Percentiles rank a stretch among this genome's conserved stretches.
These are phyloP conservation scores for Spatholobus suberectus DNA, from an alignment of 306 rosid species.

Conservation along the genomic window DNA sequence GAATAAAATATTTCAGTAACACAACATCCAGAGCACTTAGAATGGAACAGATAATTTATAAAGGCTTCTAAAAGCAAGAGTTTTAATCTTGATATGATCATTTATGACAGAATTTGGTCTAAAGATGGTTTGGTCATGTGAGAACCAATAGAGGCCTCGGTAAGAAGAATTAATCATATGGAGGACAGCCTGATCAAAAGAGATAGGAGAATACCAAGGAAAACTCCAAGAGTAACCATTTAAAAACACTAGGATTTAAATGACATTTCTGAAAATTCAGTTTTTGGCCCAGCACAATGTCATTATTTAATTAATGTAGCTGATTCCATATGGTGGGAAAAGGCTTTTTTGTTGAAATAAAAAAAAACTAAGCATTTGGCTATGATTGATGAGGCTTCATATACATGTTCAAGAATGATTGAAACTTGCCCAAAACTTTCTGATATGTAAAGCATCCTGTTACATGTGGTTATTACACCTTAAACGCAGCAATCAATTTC, in stretches of 20 bases:
- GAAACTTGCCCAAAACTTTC: constrained; percentile 16
- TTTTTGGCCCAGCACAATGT: not conserved
- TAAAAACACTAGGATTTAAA: not conserved
- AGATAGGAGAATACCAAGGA: not conserved
- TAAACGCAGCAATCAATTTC: constrained; percentile 28
- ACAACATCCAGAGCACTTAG: constrained; percentile 10
- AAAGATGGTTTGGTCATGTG: constrained; percentile 18
- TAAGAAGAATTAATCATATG: constrained; percentile 16
- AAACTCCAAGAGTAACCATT: not conserved
- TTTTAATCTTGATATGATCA: constrained; percentile 27
- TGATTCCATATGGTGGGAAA: not conserved
- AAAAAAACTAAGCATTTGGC: constrained; percentile 28
- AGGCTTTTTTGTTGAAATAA: constrained; percentile 1
- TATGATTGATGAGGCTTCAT: constrained; percentile 15
- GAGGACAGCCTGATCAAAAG: not conserved
- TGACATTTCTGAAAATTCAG: not conserved
- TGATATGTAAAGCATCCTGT: not conserved
- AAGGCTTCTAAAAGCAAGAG: constrained; percentile 24
- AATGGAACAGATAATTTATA: constrained; percentile 26
- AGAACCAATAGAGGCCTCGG: not conserved
- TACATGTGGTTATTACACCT: constrained; percentile 2
- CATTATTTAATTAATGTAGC: constrained; percentile 1
- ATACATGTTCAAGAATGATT: constrained; percentile 11
- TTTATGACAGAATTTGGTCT: not conserved
- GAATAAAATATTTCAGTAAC: constrained; percentile 38